These are phyloP conservation scores for Backusella australiensis DNA, from an alignment of 192 early-diverging fungal species.

Conservation along the genomic window DNA sequence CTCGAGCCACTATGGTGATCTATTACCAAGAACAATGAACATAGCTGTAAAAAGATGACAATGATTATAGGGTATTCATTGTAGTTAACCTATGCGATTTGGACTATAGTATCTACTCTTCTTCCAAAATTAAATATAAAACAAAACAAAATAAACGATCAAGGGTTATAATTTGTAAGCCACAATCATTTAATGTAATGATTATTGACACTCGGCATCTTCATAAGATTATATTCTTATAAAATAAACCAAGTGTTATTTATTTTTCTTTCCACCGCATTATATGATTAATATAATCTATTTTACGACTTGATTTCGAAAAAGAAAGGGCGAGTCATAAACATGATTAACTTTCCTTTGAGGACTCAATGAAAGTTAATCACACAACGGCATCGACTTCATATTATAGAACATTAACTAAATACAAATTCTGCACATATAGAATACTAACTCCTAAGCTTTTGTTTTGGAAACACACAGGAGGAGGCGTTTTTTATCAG, in stretches of 20 bases:
- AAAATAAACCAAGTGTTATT: not conserved
- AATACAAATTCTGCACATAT: not conserved
- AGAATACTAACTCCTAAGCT: not conserved
- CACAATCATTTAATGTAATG: not conserved
- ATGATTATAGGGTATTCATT: not conserved
- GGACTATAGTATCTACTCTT: not conserved
- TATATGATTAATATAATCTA: not conserved
- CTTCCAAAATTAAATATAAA: not conserved
- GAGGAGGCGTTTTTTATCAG: not conserved
- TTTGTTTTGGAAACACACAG: not conserved
- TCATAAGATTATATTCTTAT: not conserved
- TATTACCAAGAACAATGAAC: not conserved
- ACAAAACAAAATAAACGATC: not conserved
- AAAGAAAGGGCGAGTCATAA: not conserved
- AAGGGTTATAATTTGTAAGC: not conserved
- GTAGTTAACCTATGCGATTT: not conserved
- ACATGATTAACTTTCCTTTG: not conserved
- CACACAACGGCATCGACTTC: not conserved
- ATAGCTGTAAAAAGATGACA: not conserved
- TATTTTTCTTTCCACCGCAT: not conserved
- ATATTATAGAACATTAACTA: not conserved
- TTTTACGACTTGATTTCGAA: not conserved
- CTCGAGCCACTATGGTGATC: not conserved
- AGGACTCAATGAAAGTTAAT: not conserved
- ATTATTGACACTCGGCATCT: not conserved